phyloP scores from a whole-genome alignment of 192 early-diverging fungal genomes.

The Phlyctochytrium arcticum region DNA sequence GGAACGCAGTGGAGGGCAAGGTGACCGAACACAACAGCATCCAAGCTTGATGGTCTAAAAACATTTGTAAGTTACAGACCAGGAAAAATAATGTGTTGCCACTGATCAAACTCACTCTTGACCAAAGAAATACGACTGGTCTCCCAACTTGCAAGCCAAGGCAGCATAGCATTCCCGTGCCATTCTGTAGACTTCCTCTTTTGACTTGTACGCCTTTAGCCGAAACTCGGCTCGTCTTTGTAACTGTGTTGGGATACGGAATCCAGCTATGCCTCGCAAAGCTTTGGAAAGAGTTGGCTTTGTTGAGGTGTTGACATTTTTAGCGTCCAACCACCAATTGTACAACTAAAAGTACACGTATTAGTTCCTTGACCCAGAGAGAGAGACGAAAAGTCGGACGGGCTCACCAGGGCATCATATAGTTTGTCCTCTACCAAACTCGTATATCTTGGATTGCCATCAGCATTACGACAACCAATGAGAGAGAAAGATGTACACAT shows the following conservation, averaged over 20 bases:
- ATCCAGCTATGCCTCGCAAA: constrained; percentile 65
- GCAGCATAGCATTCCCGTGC: constrained; percentile 62
- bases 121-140: constrained; percentile 80
- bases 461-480: not conserved
- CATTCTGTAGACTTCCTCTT: constrained; percentile 45
- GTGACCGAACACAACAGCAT: constrained; percentile 80
- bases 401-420: constrained; percentile 64
- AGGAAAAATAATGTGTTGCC: not conserved
- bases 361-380: not conserved
- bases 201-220: constrained; percentile 54
- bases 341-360: constrained; percentile 47
- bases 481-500: not conserved
- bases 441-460: constrained; percentile 47
- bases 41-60: constrained; percentile 64
- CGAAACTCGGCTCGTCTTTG: constrained; percentile 64
- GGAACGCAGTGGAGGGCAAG: constrained; percentile 73
- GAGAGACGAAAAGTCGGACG: not conserved
- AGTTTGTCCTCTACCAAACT: constrained; percentile 75
- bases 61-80: not conserved
- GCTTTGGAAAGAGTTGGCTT: constrained; percentile 68
- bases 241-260: constrained; percentile 68
- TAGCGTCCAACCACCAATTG: constrained; percentile 76
- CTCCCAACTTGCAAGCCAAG: constrained; percentile 68
- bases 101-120: constrained; percentile 39
- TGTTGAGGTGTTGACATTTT: constrained; percentile 73